Evolutionary conservation across 169 alveolate genomes (phyloP).

Genomic region (Perkinsus marinus): DNA sequence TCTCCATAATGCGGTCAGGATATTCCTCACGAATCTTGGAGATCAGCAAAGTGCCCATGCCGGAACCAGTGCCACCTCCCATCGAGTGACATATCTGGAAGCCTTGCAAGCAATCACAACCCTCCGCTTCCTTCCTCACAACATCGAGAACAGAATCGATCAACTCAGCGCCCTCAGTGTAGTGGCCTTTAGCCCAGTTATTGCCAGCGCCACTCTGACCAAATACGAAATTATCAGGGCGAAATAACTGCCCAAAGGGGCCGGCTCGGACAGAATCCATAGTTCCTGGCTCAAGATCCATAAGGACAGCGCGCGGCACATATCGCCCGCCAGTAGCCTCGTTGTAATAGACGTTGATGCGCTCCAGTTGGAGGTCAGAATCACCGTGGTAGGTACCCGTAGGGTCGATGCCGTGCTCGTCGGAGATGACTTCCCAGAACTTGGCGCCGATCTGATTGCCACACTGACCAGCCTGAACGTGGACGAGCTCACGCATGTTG

Average conservation of each 20-base stretch:
- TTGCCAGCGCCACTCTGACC: conserved; percentile 96
- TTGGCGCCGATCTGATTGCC: conserved; percentile 94
- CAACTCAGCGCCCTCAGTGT: conserved; percentile 94
- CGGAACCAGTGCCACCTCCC: conserved; percentile 93
- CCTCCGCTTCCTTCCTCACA: conserved; percentile 92
- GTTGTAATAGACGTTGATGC: conserved; percentile 81
- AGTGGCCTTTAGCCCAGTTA: conserved; percentile 93
- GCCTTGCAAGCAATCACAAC: conserved; percentile 87
- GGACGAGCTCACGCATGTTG: conserved; percentile 94
- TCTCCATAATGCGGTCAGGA: conserved; percentile 93
- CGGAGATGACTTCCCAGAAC: conserved; percentile 93
- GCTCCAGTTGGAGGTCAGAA: conserved; percentile 77
- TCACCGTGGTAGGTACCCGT: conserved; percentile 87
- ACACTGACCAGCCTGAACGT: conserved; percentile 93
- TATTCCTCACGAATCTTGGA: conserved; percentile 87
- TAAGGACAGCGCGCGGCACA: conserved; percentile 86
- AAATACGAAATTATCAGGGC: conserved; percentile 93
- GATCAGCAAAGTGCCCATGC: conserved; percentile 87
- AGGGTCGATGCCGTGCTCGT: conserved; percentile 88
- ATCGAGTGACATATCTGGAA: conserved; percentile 84
- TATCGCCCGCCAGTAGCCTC: conserved; percentile 92
- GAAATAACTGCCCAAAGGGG: conserved; percentile 84
- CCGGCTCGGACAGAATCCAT: conserved; percentile 94
- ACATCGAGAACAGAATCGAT: conserved; percentile 91
- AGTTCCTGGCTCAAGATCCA: conserved; percentile 93